These are phyloP conservation scores for Phytophthora vignae DNA, from an alignment of 352 stramenopile species.

Conservation along the genomic window DNA sequence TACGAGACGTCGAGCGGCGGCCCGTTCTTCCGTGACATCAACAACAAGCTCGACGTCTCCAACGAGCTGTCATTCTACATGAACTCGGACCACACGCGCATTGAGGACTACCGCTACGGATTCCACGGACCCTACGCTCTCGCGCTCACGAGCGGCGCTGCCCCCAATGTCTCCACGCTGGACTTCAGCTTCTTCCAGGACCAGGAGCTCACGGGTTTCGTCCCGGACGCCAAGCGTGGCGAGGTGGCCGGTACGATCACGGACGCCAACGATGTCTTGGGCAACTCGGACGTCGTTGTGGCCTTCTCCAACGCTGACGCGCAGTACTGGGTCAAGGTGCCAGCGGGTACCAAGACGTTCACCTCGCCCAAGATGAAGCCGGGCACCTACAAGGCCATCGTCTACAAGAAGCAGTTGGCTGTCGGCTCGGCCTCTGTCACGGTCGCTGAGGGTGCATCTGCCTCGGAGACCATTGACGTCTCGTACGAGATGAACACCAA, in stretches of 20 bases:
- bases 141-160: slow-evolving; percentile 44
- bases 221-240: slow-evolving; percentile 40
- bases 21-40: slow-evolving; percentile 66
- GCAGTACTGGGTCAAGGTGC: slow-evolving; percentile 52
- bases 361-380: slow-evolving; percentile 56
- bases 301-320: slow-evolving; percentile 45
- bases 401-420: slow-evolving; percentile 61
- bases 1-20: slow-evolving; percentile 59
- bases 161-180: slow-evolving; percentile 22
- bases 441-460: slow-evolving; percentile 17
- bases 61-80: slow-evolving; percentile 71
- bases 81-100: slow-evolving; percentile 67
- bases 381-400: slow-evolving; percentile 49
- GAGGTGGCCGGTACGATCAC: slow-evolving; percentile 44
- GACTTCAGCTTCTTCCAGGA: slow-evolving; percentile 59
- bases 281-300: slow-evolving; percentile 38
- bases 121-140: slow-evolving; percentile 63
- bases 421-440: slow-evolving; percentile 37
- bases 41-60: slow-evolving; percentile 56
- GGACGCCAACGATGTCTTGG: slow-evolving; percentile 37
- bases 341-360: slow-evolving; percentile 29
- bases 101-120: slow-evolving; percentile 60
- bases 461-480: slow-evolving; percentile 34
- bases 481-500: slow-evolving; percentile 26
- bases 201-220: slow-evolving; percentile 45